These are phyloP conservation scores for Pterulicium gracile DNA, from an alignment of 1,284 basidiomycete species.

Conservation along the genomic window DNA sequence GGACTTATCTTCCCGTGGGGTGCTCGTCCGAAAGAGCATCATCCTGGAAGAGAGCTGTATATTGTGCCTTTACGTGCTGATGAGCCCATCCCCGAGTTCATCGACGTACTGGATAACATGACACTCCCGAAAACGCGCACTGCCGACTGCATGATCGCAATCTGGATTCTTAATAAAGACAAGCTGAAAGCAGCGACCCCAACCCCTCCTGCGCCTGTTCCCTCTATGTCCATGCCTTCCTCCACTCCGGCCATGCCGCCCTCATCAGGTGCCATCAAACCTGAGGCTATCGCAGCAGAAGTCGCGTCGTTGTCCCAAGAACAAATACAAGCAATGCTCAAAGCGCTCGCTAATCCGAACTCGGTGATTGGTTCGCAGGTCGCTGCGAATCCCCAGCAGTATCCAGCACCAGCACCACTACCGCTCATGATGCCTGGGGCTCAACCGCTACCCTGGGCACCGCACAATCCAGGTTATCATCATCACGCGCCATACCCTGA, in stretches of 20 bases:
- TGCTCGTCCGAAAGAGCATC: slow-evolving; percentile 53
- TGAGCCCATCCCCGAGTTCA: slow-evolving; percentile 71
- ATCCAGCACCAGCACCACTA: neutral
- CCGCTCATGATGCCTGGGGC: neutral
- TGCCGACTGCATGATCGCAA: slow-evolving; percentile 63
- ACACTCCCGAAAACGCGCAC: slow-evolving; percentile 53
- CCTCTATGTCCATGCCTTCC: slow-evolving; percentile 11
- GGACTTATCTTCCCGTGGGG: slow-evolving; percentile 84
- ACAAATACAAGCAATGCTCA: slow-evolving; percentile 46
- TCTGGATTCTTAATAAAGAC: slow-evolving; percentile 75
- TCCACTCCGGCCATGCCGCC: slow-evolving; percentile 10
- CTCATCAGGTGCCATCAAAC: slow-evolving; percentile 5
- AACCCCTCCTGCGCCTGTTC: slow-evolving; percentile 15
- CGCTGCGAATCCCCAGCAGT: no score
- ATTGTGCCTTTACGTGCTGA: slow-evolving; percentile 68
- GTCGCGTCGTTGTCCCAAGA: slow-evolving; percentile 50
- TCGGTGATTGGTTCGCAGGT: neutral
- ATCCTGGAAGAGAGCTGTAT: slow-evolving; percentile 81
- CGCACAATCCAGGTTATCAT: neutral
- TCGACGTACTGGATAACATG: slow-evolving; percentile 79
- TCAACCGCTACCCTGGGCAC: neutral
- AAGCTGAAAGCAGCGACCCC: slow-evolving; percentile 39
- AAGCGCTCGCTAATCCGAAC: slow-evolving; percentile 22
- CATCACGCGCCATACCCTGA: neutral
- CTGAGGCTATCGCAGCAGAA: slow-evolving; percentile 29